Conservation (phyloP, 169 alveolate species). For the Toxoplasma gondii region DNA sequence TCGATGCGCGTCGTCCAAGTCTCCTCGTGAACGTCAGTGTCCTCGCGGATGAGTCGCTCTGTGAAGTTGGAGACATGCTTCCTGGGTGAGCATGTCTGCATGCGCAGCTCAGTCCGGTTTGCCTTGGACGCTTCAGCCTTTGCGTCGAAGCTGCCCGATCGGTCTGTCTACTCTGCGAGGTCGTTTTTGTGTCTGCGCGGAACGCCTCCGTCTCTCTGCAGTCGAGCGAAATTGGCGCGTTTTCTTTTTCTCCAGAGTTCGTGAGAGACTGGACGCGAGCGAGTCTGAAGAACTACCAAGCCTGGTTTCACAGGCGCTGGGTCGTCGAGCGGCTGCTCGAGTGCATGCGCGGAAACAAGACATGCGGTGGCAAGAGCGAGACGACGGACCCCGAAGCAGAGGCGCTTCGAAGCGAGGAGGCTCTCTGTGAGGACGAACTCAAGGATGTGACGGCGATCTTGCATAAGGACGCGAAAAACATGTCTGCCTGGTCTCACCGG, state of each 20-base stretch:
- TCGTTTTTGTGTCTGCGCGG: too few relatives aligned
- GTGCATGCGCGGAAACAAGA: neutral
- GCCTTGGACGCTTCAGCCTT: too few relatives aligned
- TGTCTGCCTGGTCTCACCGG: conserved; percentile 20
- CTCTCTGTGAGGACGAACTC: neutral
- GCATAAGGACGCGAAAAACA: neutral
- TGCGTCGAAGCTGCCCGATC: too few relatives aligned
- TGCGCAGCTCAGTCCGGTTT: too few relatives aligned
- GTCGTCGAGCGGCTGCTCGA: neutral
- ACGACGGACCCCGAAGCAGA: too few relatives aligned
- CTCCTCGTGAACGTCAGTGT: too few relatives aligned
- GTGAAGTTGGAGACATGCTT: too few relatives aligned
- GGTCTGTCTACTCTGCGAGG: neutral
- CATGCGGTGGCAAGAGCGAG: neutral
- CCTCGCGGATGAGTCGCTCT: too few relatives aligned
- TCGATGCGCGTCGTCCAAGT: too few relatives aligned
- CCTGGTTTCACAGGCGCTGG: conserved; percentile 43
- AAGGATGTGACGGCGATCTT: neutral
- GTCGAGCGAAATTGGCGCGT: too few relatives aligned
- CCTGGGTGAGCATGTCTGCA: too few relatives aligned
- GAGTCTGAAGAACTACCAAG: conserved; percentile 40
- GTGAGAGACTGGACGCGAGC: neutral
- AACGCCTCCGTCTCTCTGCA: neutral
- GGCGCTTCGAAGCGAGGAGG: neutral
- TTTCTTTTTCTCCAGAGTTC: neutral